Evolutionary conservation across 768 basidiomycete genomes (phyloP), one percentile per base, ranked within the genome.

Genomic region (Amanita polypyramis): DNA sequence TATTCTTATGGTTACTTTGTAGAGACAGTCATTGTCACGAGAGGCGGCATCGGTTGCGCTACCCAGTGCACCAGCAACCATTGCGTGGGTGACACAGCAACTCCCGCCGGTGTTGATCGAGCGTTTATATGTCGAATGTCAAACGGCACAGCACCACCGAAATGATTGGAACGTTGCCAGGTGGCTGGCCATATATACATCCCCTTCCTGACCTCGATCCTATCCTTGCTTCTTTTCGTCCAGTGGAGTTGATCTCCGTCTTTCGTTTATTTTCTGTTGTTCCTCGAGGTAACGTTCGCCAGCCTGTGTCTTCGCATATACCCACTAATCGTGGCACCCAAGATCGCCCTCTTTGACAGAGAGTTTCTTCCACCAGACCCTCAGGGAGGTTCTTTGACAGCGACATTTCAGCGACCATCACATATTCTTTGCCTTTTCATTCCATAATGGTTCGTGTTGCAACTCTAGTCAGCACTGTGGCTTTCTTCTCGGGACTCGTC

Each of bases 331-430:
- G 7, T 27, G 7, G 25, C 19, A 45, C 37, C 47, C 17, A 60
- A 79, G 77, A 77, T 76, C 73, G 73, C 57, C 68, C 76, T 80
- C 80, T 83, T 84, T 75, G 81, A 80, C 65, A 84, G 81, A 80
- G 76, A 67, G 60, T 59, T 60, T 62, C 62, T 60, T 67, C 64
- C 68, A 62, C 65, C 67, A 67, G 69, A 11, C 74, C 80, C 77
- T 74, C 78, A 66, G 78, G 74, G 77, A 79, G 80, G 76, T 68
- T 39, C 38, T 67, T 61, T 62, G 62, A 68, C 66, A 66, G 62
- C 61, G 65, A 64, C 65, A 64, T 61, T 63, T 66, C 67, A 59
- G 66, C 65, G 59, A 47, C 60, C 56, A 4, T 54, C 53, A 54
- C 56, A 74, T 62, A 58, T 65, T 65, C 60, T 55, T 43, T 61